phyloP scores from a whole-genome alignment of 1,139 yeast genomes.

The Spathaspora sp. region DNA sequence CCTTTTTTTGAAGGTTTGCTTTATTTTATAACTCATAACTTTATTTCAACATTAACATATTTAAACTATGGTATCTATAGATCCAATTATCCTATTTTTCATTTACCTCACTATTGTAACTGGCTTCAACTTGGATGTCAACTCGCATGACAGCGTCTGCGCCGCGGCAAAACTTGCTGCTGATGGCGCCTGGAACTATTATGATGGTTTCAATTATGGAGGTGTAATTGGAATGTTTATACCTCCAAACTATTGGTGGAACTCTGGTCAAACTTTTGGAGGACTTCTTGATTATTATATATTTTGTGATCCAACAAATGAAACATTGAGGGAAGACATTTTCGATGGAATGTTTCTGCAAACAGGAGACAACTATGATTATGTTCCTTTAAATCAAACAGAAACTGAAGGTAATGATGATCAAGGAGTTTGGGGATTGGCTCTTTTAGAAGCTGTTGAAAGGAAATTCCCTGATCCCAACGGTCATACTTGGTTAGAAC shows the following conservation, averaged over 20 bases:
- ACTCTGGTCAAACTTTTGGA: conserved; percentile 69
- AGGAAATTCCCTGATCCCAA: conserved; percentile 53
- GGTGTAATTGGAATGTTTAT: conserved; percentile 62
- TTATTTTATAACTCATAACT: background rate
- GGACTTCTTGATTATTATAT: conserved; percentile 55
- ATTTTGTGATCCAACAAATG: conserved; percentile 46
- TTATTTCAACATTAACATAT: background rate
- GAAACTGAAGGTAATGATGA: conserved; percentile 71
- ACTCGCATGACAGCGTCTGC: conserved; percentile 41
- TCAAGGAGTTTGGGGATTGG: conserved; percentile 69
- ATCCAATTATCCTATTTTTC: background rate
- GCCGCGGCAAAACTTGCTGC: conserved; percentile 48
- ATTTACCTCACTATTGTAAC: background rate
- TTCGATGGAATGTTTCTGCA: conserved; percentile 48
- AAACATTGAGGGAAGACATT: conserved; percentile 37
- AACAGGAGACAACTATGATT: conserved; percentile 52
- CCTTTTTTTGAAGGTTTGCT: background rate
- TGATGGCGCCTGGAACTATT: conserved; percentile 58
- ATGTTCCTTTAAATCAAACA: conserved; percentile 58
- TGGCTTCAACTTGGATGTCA: conserved; percentile 21
- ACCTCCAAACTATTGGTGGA: conserved; percentile 71
- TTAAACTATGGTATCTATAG: background rate
- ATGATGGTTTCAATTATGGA: conserved; percentile 52
- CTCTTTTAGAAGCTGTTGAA: conserved; percentile 61
- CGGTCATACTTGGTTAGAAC: conserved; percentile 61